Conservation (phyloP, 768 basidiomycete species). For the Suillus discolor region DNA sequence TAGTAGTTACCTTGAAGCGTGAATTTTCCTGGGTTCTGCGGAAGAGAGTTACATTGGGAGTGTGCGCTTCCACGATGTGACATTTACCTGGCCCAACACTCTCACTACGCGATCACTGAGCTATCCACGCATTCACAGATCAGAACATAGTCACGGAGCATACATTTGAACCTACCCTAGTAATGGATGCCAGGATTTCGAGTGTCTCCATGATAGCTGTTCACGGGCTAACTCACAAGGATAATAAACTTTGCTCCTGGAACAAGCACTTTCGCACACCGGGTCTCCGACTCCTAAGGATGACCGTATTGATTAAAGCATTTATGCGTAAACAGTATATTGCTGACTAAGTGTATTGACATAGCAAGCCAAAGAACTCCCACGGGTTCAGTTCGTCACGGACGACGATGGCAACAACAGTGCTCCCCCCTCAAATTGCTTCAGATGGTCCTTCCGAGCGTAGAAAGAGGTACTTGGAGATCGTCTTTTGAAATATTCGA, state of each 20-base stretch:
- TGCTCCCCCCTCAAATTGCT: slow-evolving; percentile 30
- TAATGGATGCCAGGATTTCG: slow-evolving; percentile 53
- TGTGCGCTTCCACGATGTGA: not conserved
- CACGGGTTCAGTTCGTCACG: not conserved
- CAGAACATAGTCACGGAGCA: slow-evolving; percentile 7
- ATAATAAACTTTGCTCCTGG: not conserved
- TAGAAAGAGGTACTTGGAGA: slow-evolving; percentile 41
- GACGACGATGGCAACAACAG: slow-evolving; percentile 45
- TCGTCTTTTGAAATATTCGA: not conserved
- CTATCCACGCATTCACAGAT: slow-evolving; percentile 36
- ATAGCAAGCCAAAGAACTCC: not conserved
- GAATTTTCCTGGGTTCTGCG: slow-evolving; percentile 85
- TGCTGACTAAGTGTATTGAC: not conserved
- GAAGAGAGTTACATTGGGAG: not conserved
- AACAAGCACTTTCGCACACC: not conserved
- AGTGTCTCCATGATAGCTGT: slow-evolving; percentile 48
- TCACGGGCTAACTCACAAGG: not conserved
- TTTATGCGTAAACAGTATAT: no score
- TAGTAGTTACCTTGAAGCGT: slow-evolving; percentile 71
- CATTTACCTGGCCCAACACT: slow-evolving; percentile 72
- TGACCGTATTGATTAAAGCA: no score
- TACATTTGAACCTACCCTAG: slow-evolving; percentile 43
- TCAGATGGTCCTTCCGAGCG: slow-evolving; percentile 43
- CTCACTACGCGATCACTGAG: slow-evolving; percentile 69
- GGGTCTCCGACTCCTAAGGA: no score